Evolutionary conservation across 495 filamentous ascomycete genomes (phyloP).

Genomic region (Pseudomonodictys pantanalensis): DNA sequence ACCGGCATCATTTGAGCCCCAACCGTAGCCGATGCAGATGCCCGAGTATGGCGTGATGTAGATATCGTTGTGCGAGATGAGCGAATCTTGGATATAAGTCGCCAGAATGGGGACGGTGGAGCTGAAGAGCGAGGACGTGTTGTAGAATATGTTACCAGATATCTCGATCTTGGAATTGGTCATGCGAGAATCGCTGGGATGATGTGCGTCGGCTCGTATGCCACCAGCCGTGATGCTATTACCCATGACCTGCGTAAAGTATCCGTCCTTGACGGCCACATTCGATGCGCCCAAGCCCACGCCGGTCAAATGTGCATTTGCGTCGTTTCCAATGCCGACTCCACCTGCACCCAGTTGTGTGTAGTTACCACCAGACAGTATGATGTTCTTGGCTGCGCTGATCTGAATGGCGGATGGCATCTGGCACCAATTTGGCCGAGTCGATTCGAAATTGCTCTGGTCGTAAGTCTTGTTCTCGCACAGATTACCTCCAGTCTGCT

Average conservation of each 20-base stretch:
- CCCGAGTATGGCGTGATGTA: background rate
- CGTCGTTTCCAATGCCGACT: constrained; percentile 1
- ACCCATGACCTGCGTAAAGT: constrained; percentile 5
- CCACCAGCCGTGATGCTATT: background rate
- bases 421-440: background rate
- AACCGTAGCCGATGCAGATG: background rate
- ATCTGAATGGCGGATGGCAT: background rate
- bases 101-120: background rate
- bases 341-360: background rate
- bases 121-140: background rate
- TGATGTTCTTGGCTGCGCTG: constrained; percentile 2
- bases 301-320: background rate
- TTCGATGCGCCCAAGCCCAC: background rate
- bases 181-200: background rate
- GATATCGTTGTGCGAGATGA: background rate
- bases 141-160: constrained; percentile 1
- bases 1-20: background rate
- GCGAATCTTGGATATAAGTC: background rate
- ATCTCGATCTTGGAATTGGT: background rate
- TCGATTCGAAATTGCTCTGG: background rate
- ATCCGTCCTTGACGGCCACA: background rate
- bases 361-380: background rate
- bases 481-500: background rate
- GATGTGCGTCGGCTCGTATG: background rate
- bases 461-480: background rate